phyloP scores from a whole-genome alignment of 495 filamentous ascomycete genomes.

The Cetradonia linearis region DNA sequence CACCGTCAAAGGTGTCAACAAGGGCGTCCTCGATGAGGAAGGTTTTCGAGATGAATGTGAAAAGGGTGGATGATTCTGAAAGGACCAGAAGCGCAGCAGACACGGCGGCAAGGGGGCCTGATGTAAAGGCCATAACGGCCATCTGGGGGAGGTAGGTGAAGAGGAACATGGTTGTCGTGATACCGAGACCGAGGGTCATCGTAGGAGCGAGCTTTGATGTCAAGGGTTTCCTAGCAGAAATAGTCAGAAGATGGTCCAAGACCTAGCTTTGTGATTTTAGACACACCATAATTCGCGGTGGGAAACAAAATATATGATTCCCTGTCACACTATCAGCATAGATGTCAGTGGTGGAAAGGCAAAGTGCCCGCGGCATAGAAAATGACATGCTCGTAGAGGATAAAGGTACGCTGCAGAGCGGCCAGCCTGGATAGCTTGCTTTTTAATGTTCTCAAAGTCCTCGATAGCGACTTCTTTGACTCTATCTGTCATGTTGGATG shows the following conservation, averaged over 20 bases:
- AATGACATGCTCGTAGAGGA: slow-evolving; percentile 57
- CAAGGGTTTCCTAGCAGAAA: slow-evolving; percentile 45
- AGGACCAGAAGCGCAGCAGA: slow-evolving; percentile 69
- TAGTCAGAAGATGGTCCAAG: slow-evolving; percentile 11
- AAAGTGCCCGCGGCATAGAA: neutral
- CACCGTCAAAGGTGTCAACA: slow-evolving; percentile 85
- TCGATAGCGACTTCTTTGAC: slow-evolving; percentile 35
- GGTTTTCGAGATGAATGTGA: slow-evolving; percentile 59
- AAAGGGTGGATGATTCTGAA: slow-evolving; percentile 69
- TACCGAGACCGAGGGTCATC: slow-evolving; percentile 55
- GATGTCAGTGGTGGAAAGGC: neutral
- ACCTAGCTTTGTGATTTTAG: slow-evolving; percentile 18
- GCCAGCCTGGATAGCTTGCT: slow-evolving; percentile 50
- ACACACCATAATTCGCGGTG: slow-evolving; percentile 47
- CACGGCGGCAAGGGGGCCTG: slow-evolving; percentile 73
- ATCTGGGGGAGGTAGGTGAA: slow-evolving; percentile 88
- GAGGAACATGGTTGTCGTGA: slow-evolving; percentile 72
- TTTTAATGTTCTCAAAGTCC: slow-evolving; percentile 34
- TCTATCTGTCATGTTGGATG: slow-evolving; percentile 32
- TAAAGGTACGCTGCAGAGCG: slow-evolving; percentile 73
- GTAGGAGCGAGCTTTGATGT: slow-evolving; percentile 58
- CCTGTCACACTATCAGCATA: slow-evolving; percentile 33
- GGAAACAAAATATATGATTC: slow-evolving; percentile 66
- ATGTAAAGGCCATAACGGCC: slow-evolving; percentile 62
- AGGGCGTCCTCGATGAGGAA: slow-evolving; percentile 72